Conservation (phyloP, 305 asterid species). For the Coffea humblotiana region DNA sequence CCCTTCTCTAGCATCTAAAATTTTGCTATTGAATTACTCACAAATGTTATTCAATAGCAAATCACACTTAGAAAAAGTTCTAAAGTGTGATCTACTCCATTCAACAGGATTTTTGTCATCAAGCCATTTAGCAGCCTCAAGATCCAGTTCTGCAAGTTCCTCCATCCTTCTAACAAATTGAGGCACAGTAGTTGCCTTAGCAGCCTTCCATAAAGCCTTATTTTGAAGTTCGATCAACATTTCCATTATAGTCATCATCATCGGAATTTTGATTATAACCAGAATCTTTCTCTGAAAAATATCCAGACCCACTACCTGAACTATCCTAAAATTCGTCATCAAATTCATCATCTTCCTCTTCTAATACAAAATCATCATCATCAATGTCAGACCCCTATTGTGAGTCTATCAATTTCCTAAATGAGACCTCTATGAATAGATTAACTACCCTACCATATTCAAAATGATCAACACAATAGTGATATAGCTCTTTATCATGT, state of each 20-base stretch:
- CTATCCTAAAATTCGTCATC: neutral
- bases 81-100: neutral
- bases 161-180: neutral
- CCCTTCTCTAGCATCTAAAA: too few species aligned
- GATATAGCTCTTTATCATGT: too few species aligned
- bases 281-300: neutral
- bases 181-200: neutral
- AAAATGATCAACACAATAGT: too few species aligned
- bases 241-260: neutral
- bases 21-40: neutral
- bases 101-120: neutral
- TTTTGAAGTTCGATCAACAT: neutral
- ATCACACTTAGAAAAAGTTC: neutral
- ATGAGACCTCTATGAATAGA: neutral
- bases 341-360: neutral
- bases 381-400: neutral
- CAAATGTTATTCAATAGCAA: neutral
- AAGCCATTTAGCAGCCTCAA: neutral
- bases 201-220: neutral
- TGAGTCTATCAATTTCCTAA: too few species aligned
- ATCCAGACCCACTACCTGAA: neutral
- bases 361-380: neutral
- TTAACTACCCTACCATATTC: too few species aligned
- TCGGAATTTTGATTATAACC: neutral
- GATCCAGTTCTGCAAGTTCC: neutral